Evolutionary conservation across 768 basidiomycete genomes (phyloP).

Genomic region (Lentinula sp.): DNA sequence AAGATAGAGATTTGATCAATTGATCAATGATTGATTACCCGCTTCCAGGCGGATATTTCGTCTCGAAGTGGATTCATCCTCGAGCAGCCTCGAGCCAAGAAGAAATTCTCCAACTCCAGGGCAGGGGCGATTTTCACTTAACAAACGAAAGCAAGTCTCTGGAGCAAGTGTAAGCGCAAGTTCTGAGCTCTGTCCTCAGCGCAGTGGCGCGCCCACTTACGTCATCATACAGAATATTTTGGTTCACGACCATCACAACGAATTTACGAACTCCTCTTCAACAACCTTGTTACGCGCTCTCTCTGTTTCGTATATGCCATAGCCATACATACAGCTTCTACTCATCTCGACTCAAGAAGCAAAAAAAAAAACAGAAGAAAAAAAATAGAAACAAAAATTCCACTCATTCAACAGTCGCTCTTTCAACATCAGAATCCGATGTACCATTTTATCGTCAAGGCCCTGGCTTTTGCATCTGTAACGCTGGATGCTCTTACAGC

Average conservation of each 20-base stretch:
- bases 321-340: neutral
- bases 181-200: neutral
- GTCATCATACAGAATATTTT: neutral
- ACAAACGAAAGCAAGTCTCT: too few species aligned
- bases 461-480: neutral
- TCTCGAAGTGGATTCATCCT: too few species aligned
- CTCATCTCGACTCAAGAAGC: neutral
- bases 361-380: neutral
- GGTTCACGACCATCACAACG: slow-evolving; percentile 12
- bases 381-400: too few species aligned
- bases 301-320: neutral
- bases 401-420: neutral
- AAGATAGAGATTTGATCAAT: too few species aligned
- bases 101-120: too few species aligned
- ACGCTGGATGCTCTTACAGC: neutral
- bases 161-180: neutral
- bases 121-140: too few species aligned
- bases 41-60: too few species aligned
- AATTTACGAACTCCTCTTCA: neutral
- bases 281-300: neutral
- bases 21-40: too few species aligned
- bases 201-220: neutral
- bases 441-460: neutral
- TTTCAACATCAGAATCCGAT: neutral
- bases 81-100: too few species aligned